phyloP scores from a whole-genome alignment of 176 grass and related monocot species.

The Cymbopogon citratus region DNA sequence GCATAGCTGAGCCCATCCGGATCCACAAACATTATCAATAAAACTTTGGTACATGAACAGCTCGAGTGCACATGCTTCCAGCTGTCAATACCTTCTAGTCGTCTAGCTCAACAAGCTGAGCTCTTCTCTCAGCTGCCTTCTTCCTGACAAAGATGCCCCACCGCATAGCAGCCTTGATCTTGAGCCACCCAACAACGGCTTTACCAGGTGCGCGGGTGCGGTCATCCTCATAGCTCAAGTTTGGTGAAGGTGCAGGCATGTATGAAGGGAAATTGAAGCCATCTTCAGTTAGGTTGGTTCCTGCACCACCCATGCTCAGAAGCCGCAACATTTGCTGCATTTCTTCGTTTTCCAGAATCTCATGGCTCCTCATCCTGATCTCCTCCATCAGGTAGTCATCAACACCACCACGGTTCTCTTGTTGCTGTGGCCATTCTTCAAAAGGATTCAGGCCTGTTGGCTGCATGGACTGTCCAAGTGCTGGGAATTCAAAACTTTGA shows the following conservation, averaged over 20 bases:
- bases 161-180: conserved; percentile 98
- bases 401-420: conserved; percentile 39
- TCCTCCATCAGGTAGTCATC: conserved; percentile 95
- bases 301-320: conserved; percentile 65
- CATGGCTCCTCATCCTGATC: conserved; percentile 85
- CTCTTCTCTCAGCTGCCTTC: conserved; percentile 94
- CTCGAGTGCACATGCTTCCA: background rate
- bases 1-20: background rate
- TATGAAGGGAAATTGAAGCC: conserved; percentile 48
- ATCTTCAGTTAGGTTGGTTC: conserved; percentile 48
- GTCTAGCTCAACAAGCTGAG: conserved; percentile 94
- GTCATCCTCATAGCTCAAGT: conserved; percentile 51
- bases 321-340: conserved; percentile 92
- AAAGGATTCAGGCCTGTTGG: conserved; percentile 26
- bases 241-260: conserved; percentile 41
- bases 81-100: conserved; percentile 41
- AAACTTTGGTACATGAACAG: conserved; percentile 12
- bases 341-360: conserved; percentile 94
- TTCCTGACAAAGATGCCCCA: conserved; percentile 99
- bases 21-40: conserved; percentile 12
- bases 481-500: conserved; percentile 48
- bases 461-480: conserved; percentile 35
- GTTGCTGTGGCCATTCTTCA: conserved; percentile 44
- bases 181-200: conserved; percentile 94
- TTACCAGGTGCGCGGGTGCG: conserved; percentile 51